Base-by-base conservation (phyloP, 2,329 filamentous ascomycete genomes). In the Colletotrichum karsti region DNA sequence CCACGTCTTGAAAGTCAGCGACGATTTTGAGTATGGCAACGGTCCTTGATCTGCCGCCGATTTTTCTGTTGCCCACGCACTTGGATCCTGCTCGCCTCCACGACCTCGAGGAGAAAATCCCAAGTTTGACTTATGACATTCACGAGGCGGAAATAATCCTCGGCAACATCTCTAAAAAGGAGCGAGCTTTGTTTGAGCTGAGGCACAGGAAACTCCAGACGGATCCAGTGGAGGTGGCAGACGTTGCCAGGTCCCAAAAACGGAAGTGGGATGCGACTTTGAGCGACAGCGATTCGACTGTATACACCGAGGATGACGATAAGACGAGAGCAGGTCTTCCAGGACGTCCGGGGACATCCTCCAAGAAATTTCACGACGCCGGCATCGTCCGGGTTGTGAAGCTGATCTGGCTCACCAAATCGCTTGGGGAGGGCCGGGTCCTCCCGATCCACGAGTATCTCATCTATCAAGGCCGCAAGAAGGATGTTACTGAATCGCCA, bases 101-200 rank as follows among this genome's bases (percentile, higher is more conserved):
- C 55, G 78, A 85, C 33, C 77, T 93, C 13, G 91, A 94, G 75
- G 86, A 90, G 26, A 85, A 85, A 22, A 87, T 97, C 9, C 82
- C 86, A 4, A 85, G 84, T 0, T 76, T 96, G 59, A 95, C 93
- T 0, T 91, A 91, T 66, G 88, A 95, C 76, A 83, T 92, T 58
- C 83, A 84, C 13, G 92, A 95, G 77, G 94, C 94, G 1, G 84
- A 87, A 5, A 78, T 98, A 3, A 84, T 97, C 2, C 77, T 98
- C 30, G 94, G 92, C 2, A 93, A 90, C 71, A 85, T 97, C 35
- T 84, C 85, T 1, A 91, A 88, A 62, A 90, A 88, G 71, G 87
- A 89, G 73, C 87, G 95, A 18, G 93, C 93, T 1, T 84, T 88
- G 51, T 90, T 97, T 73, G 95, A 98, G 79, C 82, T 98, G 69